Base-by-base conservation (phyloP, 805 yeast genomes). In the Saccharomycopsis fibuligera region DNA sequence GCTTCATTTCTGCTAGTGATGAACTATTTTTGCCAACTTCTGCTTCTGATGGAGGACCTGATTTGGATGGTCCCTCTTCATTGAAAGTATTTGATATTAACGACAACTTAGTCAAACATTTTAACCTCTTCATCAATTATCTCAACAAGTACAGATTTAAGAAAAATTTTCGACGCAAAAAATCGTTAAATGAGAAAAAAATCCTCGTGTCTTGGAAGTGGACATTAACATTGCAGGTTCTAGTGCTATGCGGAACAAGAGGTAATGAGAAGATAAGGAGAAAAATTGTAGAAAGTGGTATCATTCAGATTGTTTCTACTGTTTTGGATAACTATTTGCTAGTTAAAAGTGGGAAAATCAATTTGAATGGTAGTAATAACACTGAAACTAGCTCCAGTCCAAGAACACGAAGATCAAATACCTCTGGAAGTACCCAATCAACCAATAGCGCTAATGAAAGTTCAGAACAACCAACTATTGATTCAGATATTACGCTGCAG, bases 211-310 rank as follows among this genome's bases (percentile, higher is more conserved):
- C 95, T 0, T 91, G 96, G 96, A 91, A 91, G 68, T 91, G 99
- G 99, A 86, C 96, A 4, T 68, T 91, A 47, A 86, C 97, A 0
- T 81, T 93, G 60, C 99, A 91, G 68, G 90, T 97, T 62, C 68
- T 91, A 48, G 95, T 91, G 1, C 74, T 88, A 48, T 80, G 91
- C 17, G 96, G 97, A 12, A 89, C 97, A 1, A 74, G 97, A 56
- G 99, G 99, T 22, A 81, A 95, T 1, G 97, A 90, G 63, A 68
- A 72, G 45, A 86, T 90, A 43, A 73, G 99, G 45, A 81, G 83
- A 57, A 80, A 89, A 58, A 86, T 93, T 5, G 96, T 89, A 8
- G 81, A 85, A 54, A 95, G 97, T 1, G 98, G 97, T 3, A 81
- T 89, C 53, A 75, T 93, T 35, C 96, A 97, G 1, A 79, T 91